Base-by-base conservation (phyloP, 176 grass and related monocot species). In the Typha latifolia region DNA sequence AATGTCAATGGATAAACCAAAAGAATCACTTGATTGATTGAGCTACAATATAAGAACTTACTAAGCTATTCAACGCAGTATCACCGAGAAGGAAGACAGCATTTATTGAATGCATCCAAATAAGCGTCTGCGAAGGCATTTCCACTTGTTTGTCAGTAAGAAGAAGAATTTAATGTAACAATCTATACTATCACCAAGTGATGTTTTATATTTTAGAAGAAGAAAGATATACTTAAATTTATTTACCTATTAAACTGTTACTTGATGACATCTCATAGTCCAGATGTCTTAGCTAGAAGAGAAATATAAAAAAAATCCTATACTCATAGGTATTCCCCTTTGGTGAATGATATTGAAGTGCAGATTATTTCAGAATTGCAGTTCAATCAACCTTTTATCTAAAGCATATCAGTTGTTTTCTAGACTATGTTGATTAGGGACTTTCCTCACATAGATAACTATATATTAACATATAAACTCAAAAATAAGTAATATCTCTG, bases 31-130 rank as follows among this genome's bases (percentile, higher is more conserved):
- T 62, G 14, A 47, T 3, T 71, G 31, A 66, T 70, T 22, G 2
- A 51, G 26, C 3, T 34, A 24, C 13, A 66, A 21, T 48, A 56
- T n/a, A 56, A 69, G n/a, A 10, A 72, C 49, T 81, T 88, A 96
- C 88, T 84, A 91, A 72, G 72, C 67, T 96, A 71, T 91, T 96
- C 70, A 96, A 69, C 66, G 69, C 75, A 51, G 77, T 79, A 68
- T 91, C 92, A 56, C 88, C 88, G 32, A 91, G 71, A 62, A 91
- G 68, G 80, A 96, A 89, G 62, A 91, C 55, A 49, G 66, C 92
- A 64, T 91, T 96, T 23, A 91, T 74, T 5, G 92, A 82, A 85
- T 96, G 88, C 72, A 84, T 89, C 61, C 88, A 82, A 52, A 89
- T 61, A 63, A 91, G 79, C 62, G 91, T 69, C 92, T 96, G 80